Conservation (phyloP, 345 rosid genomes). For the Lumnitzera racemosa region DNA sequence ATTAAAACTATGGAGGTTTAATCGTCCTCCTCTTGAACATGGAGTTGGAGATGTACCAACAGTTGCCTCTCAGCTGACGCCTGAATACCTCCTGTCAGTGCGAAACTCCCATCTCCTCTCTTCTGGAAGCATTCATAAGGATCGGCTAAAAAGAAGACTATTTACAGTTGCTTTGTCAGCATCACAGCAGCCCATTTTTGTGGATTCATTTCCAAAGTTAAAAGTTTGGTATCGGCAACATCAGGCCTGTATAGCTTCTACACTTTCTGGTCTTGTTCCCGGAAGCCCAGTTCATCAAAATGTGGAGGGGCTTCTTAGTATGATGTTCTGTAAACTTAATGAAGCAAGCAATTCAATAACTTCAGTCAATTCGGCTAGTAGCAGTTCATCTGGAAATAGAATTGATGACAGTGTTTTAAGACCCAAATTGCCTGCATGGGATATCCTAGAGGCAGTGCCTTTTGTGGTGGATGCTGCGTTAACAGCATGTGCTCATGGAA, state of each 20-base stretch:
- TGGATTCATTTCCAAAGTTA: constrained; percentile 88
- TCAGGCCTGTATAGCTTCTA: constrained; percentile 79
- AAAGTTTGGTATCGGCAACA: constrained; percentile 90
- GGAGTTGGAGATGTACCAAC: constrained; percentile 87
- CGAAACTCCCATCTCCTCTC: constrained; percentile 79
- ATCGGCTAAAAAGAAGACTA: constrained; percentile 53
- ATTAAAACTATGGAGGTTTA: constrained; percentile 90
- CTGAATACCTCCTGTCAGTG: constrained; percentile 77
- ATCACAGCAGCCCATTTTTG: constrained; percentile 56
- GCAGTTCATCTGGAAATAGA: constrained; percentile 67
- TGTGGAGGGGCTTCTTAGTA: constrained; percentile 70
- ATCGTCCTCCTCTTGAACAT: constrained; percentile 87
- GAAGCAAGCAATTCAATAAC: constrained; percentile 51
- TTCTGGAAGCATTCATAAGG: constrained; percentile 45
- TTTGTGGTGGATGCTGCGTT: constrained; percentile 91
- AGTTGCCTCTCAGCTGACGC: constrained; percentile 77
- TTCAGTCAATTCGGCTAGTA: constrained; percentile 69
- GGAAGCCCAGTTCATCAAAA: constrained; percentile 85
- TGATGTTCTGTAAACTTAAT: constrained; percentile 69
- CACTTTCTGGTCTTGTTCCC: constrained; percentile 74
- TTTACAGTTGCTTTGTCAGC: constrained; percentile 48
- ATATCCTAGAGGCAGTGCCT: constrained; percentile 89
- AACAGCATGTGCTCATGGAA: constrained; percentile 92
- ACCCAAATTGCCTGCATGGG: constrained; percentile 91
- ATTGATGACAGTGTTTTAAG: constrained; percentile 54